Evolutionary conservation across 2,329 filamentous ascomycete species (phyloP).

Genomic region (Anthostomella pinea): DNA sequence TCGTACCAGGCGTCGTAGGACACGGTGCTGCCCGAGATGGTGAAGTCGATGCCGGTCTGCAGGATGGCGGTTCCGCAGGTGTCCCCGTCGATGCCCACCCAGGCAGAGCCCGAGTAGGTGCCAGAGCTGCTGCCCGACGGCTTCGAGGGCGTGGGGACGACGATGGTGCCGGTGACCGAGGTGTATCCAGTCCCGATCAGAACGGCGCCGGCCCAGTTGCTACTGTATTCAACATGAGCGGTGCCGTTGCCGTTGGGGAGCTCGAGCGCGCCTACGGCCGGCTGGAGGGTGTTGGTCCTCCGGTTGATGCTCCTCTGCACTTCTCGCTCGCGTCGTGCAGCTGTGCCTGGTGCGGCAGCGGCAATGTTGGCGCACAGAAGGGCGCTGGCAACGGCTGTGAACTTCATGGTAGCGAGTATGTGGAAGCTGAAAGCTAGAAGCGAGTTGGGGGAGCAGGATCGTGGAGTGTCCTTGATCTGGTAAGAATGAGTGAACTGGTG

Average conservation of each 20-base stretch:
- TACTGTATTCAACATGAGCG: conserved; percentile 46
- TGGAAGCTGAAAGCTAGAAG: too few species aligned
- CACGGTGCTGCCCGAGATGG: conserved; percentile 38
- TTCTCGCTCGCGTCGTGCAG: conserved; percentile 36
- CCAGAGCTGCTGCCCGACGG: conserved; percentile 30
- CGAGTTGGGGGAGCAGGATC: too few species aligned
- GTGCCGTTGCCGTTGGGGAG: conserved; percentile 32
- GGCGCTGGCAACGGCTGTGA: conserved; percentile 36
- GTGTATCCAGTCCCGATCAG: conserved; percentile 48
- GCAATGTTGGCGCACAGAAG: conserved; percentile 40
- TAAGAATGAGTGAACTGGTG: too few species aligned
- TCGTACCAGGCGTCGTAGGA: conserved; percentile 58
- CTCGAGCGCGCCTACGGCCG: conserved; percentile 28
- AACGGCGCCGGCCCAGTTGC: conserved; percentile 60
- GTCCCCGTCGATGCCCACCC: conserved; percentile 62
- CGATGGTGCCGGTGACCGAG: conserved; percentile 52
- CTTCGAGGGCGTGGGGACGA: conserved; percentile 47
- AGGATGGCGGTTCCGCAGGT: conserved; percentile 53
- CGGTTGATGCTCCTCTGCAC: conserved; percentile 21
- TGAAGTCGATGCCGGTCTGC: conserved; percentile 57
- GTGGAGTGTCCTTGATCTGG: too few species aligned
- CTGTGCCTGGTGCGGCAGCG: conserved; percentile 44
- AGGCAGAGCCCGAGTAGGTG: conserved; percentile 28
- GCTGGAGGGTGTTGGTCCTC: conserved; percentile 23
- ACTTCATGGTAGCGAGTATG: conserved; percentile 51